Evolutionary conservation across 805 yeast genomes (phyloP).

Genomic region (Pichia eremophila): DNA sequence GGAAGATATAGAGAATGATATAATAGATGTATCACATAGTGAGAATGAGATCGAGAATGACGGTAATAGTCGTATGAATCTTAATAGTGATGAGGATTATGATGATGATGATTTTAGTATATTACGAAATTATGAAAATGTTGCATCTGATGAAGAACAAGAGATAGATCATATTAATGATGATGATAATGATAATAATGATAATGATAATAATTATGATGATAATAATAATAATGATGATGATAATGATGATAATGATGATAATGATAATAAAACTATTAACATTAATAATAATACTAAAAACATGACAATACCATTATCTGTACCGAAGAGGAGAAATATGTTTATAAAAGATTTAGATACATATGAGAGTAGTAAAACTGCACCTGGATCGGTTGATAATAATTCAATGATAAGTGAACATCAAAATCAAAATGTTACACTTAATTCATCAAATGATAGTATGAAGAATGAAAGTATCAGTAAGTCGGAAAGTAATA

Average conservation of each 20-base stretch:
- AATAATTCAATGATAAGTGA: slow-evolving; percentile 23
- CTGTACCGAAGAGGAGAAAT: slow-evolving; percentile 21
- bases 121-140: slow-evolving; percentile 11
- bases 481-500: too few relatives aligned
- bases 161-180: not conserved
- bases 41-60: slow-evolving; percentile 31
- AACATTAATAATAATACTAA: too few relatives aligned
- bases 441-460: too few relatives aligned
- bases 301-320: slow-evolving; percentile 5
- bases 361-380: slow-evolving; percentile 14
- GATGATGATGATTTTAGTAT: slow-evolving; percentile 29
- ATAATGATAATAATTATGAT: slow-evolving; percentile 11
- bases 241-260: slow-evolving; percentile 19
- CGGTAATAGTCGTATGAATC: too few relatives aligned
- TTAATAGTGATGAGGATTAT: slow-evolving; percentile 9
- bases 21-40: slow-evolving; percentile 14
- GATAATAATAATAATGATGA: slow-evolving; percentile 16
- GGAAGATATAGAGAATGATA: slow-evolving; percentile 1
- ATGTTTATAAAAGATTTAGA: slow-evolving; percentile 27
- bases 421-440: not conserved
- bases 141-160: not conserved
- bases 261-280: too few relatives aligned
- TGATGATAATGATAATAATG: slow-evolving; percentile 21
- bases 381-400: slow-evolving; percentile 7
- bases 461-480: too few relatives aligned